Evolutionary conservation across 2,329 filamentous ascomycete genomes (phyloP), one percentile per base, ranked within the genome.

Genomic region (Ilyonectria destructans): DNA sequence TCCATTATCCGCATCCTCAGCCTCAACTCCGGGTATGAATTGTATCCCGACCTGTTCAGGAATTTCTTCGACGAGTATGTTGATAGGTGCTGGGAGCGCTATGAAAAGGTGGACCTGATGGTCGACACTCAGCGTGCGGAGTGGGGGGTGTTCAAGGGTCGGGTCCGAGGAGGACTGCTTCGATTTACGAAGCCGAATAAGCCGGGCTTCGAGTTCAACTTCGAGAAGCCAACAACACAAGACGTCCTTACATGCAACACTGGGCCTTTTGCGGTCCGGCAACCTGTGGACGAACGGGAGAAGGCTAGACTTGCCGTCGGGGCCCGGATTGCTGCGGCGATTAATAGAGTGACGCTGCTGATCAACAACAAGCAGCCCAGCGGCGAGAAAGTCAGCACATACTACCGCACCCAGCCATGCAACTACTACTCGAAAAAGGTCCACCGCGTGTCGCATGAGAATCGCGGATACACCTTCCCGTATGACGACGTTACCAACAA

Each of bases 321-420:
- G 9, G 92, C 94, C 0, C 86, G 93, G n/a, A 82, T 96, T 15
- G 88, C 91, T 0, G 93, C 93, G 1, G 92, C 91, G 1, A 89
- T 96, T 75, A 94, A 95, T 80, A 87, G 93, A 23, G 90, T 88
- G 37, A 95, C 92, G 12, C 80, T 96, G 68, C 80, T 93, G 57
- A 76, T 80, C 21, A 82, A 87, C 73, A 60, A 78, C n/a, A 74
- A 76, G 71, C 89, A 88, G 80, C 90, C 88, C 15, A 83, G 87
- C 62, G 82, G 83, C 58, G 87, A 88, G 76, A 69, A 75, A 1
- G 80, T 86, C 2, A 77, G 76, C 6, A 78, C 76, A 9, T 92
- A 90, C 77, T 92, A 92, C 79, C 71, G 78, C 15, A 79, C 86
- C 15, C 63, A 72, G 3, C 78, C 87, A 55, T 92, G 90, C 48